phyloP scores from a whole-genome alignment of 2,329 filamentous ascomycete species.

The Sclerotinia borealis region DNA sequence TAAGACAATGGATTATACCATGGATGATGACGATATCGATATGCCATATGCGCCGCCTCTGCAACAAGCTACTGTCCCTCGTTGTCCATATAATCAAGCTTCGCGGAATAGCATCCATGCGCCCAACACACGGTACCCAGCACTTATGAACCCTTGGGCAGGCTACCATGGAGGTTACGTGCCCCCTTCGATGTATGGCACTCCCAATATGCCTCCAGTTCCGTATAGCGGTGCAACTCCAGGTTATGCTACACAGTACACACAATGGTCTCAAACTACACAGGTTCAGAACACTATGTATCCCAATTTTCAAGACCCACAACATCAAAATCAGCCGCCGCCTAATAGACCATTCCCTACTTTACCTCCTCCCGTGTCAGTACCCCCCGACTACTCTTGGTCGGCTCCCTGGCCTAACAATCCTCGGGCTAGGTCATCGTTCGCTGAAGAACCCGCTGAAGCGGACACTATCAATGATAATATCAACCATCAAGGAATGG shows the following conservation, averaged over 20 bases:
- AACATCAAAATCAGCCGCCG: not conserved
- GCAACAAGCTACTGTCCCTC: not conserved
- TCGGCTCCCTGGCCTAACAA: not conserved
- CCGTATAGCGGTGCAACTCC: not conserved
- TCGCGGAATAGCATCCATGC: not conserved
- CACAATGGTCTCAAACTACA: not conserved
- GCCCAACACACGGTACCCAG: not conserved
- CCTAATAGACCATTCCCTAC: not conserved
- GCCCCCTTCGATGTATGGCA: not conserved
- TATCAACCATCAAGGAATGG: not conserved
- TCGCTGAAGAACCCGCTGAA: not conserved
- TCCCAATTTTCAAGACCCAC: not conserved
- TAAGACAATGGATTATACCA: constrained; percentile 7
- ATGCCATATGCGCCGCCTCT: not conserved
- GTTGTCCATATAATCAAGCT: not conserved
- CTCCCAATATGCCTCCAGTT: not conserved
- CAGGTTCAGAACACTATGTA: not conserved
- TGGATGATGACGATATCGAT: not conserved
- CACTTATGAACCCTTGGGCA: not conserved
- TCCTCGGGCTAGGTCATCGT: not conserved
- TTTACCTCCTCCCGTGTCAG: not conserved
- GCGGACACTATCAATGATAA: not conserved
- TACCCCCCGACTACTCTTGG: not conserved
- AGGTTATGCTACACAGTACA: not conserved
- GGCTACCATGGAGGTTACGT: not conserved